Evolutionary conservation across 2,329 filamentous ascomycete species (phyloP).

Genomic region (Metarhizium brunneum): DNA sequence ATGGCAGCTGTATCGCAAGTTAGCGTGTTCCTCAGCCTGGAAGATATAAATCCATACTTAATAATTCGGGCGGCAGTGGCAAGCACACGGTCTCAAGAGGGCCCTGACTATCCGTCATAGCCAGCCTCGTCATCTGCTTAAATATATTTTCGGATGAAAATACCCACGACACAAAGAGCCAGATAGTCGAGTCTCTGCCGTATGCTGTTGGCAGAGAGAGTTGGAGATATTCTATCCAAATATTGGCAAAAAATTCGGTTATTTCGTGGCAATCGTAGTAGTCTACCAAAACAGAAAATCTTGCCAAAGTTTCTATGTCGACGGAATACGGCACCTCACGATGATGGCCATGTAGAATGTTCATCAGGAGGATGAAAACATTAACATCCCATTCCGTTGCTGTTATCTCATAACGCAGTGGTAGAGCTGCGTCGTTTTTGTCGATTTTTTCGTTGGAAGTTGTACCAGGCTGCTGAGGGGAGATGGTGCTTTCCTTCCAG

Average conservation of each 20-base stretch:
- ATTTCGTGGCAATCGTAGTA: constrained; percentile 32
- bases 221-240: constrained; percentile 23
- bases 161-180: too few species aligned
- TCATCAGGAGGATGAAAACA: background rate
- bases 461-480: constrained; percentile 16
- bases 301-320: constrained; percentile 28
- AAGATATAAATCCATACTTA: too few species aligned
- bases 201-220: background rate
- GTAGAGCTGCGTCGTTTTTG: background rate
- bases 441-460: background rate
- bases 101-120: too few species aligned
- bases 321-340: constrained; percentile 14
- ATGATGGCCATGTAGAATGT: constrained; percentile 1
- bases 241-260: constrained; percentile 29
- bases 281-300: constrained; percentile 33
- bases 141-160: too few species aligned
- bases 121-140: too few species aligned
- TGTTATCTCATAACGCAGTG: background rate
- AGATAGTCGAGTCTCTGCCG: background rate
- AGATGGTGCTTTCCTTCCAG: constrained; percentile 15
- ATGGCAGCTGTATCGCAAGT: too few species aligned
- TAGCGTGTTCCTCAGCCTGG: too few species aligned
- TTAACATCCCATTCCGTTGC: background rate
- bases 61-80: too few species aligned
- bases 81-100: too few species aligned